phyloP scores from a whole-genome alignment of 108 stramenopile genomes.

The Cylindrotheca closterium region DNA sequence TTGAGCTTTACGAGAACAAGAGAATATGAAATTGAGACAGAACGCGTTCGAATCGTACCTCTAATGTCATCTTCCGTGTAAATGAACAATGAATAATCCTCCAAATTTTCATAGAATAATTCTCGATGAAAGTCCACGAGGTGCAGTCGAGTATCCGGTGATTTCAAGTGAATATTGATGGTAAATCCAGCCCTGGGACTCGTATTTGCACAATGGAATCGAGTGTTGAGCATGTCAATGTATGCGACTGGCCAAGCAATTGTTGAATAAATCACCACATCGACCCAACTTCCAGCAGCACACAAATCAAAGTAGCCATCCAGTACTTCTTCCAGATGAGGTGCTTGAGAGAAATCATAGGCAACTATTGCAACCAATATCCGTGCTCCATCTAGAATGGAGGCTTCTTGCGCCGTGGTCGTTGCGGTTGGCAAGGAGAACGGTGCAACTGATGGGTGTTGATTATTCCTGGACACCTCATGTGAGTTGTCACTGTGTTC shows the following conservation, averaged over 20 bases:
- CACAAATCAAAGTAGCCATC: conserved; percentile 77
- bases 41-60: too few species aligned
- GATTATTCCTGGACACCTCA: too few species aligned
- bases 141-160: conserved; percentile 54
- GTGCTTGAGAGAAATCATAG: conserved; percentile 76
- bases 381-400: conserved; percentile 34
- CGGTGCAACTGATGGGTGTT: background rate
- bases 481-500: too few species aligned
- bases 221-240: conserved; percentile 75
- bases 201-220: conserved; percentile 41
- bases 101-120: conserved; percentile 75
- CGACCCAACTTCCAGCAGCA: conserved; percentile 70
- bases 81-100: conserved; percentile 79
- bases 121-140: conserved; percentile 80
- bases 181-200: conserved; percentile 40
- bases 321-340: conserved; percentile 82
- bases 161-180: conserved; percentile 57
- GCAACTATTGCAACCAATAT: conserved; percentile 74
- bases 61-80: conserved; percentile 88
- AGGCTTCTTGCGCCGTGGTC: background rate
- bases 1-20: too few species aligned
- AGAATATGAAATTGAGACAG: too few species aligned
- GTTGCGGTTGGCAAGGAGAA: background rate
- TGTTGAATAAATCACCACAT: conserved; percentile 75
- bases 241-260: conserved; percentile 61